Percentiles rank a stretch among this genome's conserved stretches.
Evolutionary conservation across 2,329 filamentous ascomycete genomes (phyloP).

Genomic region (Lasiodiplodia hormozganensis): DNA sequence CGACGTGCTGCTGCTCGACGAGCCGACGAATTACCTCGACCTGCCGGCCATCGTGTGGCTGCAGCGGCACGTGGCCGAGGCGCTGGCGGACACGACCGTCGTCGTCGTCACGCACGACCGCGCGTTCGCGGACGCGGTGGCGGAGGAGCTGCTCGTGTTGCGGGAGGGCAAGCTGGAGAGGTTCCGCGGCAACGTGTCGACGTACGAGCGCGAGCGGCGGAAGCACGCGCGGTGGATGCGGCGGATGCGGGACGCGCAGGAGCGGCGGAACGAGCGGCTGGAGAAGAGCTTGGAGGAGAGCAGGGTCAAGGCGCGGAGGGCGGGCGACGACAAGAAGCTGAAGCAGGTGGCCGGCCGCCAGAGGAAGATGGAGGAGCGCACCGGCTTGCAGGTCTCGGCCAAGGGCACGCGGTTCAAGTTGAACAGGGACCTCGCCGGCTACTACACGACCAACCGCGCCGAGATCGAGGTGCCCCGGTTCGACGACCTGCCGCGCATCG

Average conservation of each 20-base stretch:
- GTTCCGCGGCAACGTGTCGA: constrained; percentile 76
- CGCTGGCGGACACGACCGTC: constrained; percentile 66
- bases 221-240: constrained; percentile 72
- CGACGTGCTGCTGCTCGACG: constrained; percentile 82
- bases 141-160: constrained; percentile 76
- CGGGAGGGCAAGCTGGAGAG: constrained; percentile 74
- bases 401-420: constrained; percentile 81
- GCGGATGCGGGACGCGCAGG: constrained; percentile 82
- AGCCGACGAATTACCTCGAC: constrained; percentile 88
- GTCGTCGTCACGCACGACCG: constrained; percentile 85
- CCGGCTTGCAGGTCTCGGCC: constrained; percentile 76
- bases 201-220: constrained; percentile 72
- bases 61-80: constrained; percentile 70
- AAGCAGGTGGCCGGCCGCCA: constrained; percentile 84
- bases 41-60: constrained; percentile 86
- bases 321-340: constrained; percentile 83
- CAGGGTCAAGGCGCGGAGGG: constrained; percentile 75
- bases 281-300: constrained; percentile 54
- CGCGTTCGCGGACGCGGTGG: constrained; percentile 78
- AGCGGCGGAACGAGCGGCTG: constrained; percentile 80
- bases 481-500: constrained; percentile 63
- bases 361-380: constrained; percentile 83
- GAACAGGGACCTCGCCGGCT: constrained; percentile 74
- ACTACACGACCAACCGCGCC: constrained; percentile 45
- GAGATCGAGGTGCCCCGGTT: constrained; percentile 75